Evolutionary conservation across 2,329 filamentous ascomycete species (phyloP).

Genomic region (Aspergillus fijiensis): DNA sequence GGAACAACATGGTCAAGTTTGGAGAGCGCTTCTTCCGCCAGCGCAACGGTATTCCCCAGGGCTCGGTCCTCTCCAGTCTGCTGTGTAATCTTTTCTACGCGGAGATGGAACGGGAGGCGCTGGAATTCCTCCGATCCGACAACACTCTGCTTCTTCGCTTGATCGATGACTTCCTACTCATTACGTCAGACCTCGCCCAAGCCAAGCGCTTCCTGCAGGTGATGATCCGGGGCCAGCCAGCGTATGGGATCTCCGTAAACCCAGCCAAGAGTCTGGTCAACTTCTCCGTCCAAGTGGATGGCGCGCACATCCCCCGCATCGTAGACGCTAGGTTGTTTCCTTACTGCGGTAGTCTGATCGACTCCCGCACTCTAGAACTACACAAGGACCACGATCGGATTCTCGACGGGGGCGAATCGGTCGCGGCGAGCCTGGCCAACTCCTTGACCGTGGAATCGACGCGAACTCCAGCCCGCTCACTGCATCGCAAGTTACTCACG

Average conservation of each 20-base stretch:
- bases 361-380: slow-evolving; percentile 73
- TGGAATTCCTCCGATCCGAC: slow-evolving; percentile 63
- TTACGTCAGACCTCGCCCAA: slow-evolving; percentile 68
- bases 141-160: slow-evolving; percentile 73
- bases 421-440: slow-evolving; percentile 60
- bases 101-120: slow-evolving; percentile 69
- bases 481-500: slow-evolving; percentile 73
- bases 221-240: slow-evolving; percentile 76
- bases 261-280: slow-evolving; percentile 79
- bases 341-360: slow-evolving; percentile 80
- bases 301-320: slow-evolving; percentile 52
- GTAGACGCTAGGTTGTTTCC: slow-evolving; percentile 61
- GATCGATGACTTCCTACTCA: slow-evolving; percentile 89
- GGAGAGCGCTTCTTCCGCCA: slow-evolving; percentile 88
- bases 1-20: slow-evolving; percentile 80
- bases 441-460: slow-evolving; percentile 77
- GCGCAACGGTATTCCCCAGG: slow-evolving; percentile 86
- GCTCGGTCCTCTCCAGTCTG: slow-evolving; percentile 80
- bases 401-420: slow-evolving; percentile 50
- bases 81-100: slow-evolving; percentile 97
- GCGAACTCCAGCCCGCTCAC: slow-evolving; percentile 70
- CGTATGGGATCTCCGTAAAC: slow-evolving; percentile 79
- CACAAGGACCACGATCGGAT: slow-evolving; percentile 62
- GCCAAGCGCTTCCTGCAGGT: slow-evolving; percentile 70
- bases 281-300: slow-evolving; percentile 66